Conservation (phyloP, 2,329 filamentous ascomycete genomes). For the Aspergillus eucalypticola region DNA sequence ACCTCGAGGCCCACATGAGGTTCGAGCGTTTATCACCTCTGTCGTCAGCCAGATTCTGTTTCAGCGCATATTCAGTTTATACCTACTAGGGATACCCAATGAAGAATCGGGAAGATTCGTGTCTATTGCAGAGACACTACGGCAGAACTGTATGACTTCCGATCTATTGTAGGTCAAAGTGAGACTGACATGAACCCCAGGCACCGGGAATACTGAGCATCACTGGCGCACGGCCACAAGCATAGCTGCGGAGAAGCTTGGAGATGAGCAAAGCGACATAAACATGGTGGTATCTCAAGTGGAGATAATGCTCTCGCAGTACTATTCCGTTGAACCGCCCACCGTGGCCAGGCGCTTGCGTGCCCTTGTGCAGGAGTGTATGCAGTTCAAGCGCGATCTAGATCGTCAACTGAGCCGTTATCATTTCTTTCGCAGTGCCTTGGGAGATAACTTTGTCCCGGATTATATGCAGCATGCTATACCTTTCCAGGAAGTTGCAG, state of each 20-base stretch:
- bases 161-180: neutral
- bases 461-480: constrained; percentile 11
- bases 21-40: neutral
- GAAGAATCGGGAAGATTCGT: neutral
- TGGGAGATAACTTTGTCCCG: neutral
- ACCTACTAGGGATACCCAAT: neutral
- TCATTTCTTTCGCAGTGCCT: constrained; percentile 14
- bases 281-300: constrained; percentile 1
- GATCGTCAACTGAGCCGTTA: constrained; percentile 22
- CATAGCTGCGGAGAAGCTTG: constrained; percentile 7
- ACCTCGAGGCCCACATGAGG: neutral
- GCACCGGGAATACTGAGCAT: constrained; percentile 8
- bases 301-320: neutral
- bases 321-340: neutral
- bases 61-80: neutral
- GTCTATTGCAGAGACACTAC: neutral
- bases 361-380: constrained; percentile 12
- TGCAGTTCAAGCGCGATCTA: constrained; percentile 21
- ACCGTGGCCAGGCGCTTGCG: constrained; percentile 3
- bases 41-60: neutral
- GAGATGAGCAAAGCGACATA: neutral
- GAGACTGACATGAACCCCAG: constrained; percentile 9
- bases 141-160: constrained; percentile 10
- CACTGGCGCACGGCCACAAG: constrained; percentile 27
- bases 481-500: neutral